A percentile compares a stretch with the other conserved stretches of the same genome.
Conservation (phyloP, 495 filamentous ascomycete genomes). For the Xylaria longipes region DNA sequence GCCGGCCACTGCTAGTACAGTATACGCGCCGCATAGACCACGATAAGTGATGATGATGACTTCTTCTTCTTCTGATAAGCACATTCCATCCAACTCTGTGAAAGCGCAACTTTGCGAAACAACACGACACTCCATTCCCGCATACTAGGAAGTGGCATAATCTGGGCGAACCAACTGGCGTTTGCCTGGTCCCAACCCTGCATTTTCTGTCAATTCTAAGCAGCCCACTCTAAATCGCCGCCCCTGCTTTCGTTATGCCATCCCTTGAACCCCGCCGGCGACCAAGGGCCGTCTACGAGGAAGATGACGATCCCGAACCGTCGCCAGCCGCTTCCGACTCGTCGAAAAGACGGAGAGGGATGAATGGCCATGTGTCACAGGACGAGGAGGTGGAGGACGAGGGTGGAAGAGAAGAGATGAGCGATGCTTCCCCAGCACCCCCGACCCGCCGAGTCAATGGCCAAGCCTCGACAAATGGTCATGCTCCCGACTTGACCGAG, state of each 20-base stretch:
- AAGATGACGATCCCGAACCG: constrained; percentile 43
- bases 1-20: too few relatives aligned
- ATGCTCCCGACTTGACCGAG: constrained; percentile 25
- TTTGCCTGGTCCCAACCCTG: not conserved
- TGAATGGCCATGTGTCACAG: constrained; percentile 21
- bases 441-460: constrained; percentile 22
- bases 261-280: constrained; percentile 39
- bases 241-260: constrained; percentile 27
- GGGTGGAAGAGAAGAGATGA: constrained; percentile 19
- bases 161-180: not conserved
- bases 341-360: constrained; percentile 33
- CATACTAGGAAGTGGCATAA: not conserved
- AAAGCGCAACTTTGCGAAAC: not conserved
- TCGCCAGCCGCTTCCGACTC: constrained; percentile 31
- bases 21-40: constrained; percentile 1
- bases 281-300: constrained; percentile 42
- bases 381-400: constrained; percentile 20
- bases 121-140: not conserved
- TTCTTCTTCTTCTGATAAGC: constrained; percentile 1
- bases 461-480: constrained; percentile 17
- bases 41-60: not conserved
- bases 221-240: not conserved
- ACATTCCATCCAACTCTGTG: not conserved
- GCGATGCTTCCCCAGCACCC: constrained; percentile 16
- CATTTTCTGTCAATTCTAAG: not conserved